Evolutionary conservation across 352 stramenopile genomes (phyloP).

Genomic region (Globisporangium alternatum): DNA sequence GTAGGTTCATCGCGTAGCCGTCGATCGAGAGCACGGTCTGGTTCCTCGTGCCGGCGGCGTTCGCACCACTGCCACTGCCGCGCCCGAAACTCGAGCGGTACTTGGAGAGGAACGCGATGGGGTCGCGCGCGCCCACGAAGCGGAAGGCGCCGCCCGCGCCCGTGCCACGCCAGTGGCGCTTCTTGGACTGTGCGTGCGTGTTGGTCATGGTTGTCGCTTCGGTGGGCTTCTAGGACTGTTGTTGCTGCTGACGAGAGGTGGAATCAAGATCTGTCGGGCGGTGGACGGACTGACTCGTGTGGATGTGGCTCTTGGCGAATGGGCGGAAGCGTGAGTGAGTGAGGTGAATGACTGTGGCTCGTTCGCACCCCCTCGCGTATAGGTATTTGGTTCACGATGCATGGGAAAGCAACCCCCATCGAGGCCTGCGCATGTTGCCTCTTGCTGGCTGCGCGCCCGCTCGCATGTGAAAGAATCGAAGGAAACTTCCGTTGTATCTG

Average conservation of each 20-base stretch:
- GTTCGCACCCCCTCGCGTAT: slow-evolving; percentile 1
- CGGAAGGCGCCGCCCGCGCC: slow-evolving; percentile 5
- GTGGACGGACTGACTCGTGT: background rate
- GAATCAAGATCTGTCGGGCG: background rate
- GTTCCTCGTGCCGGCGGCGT: background rate
- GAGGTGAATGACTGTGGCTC: background rate
- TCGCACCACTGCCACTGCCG: background rate
- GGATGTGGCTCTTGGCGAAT: background rate
- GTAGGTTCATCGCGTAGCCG: slow-evolving; percentile 12
- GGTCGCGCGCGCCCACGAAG: slow-evolving; percentile 17
- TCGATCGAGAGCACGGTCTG: slow-evolving; percentile 16
- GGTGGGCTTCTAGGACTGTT: background rate
- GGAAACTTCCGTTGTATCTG: slow-evolving; percentile 1
- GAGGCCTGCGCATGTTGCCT: background rate
- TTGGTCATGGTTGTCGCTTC: slow-evolving; percentile 21
- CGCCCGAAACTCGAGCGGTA: slow-evolving; percentile 25
- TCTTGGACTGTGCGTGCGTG: slow-evolving; percentile 36
- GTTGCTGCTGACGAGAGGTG: background rate
- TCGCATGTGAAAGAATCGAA: slow-evolving; percentile 14
- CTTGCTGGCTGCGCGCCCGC: background rate
- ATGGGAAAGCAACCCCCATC: no score
- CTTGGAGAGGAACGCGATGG: slow-evolving; percentile 27
- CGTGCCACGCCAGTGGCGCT: slow-evolving; percentile 39
- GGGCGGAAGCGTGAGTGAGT: background rate
- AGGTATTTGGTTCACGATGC: background rate